Evolutionary conservation across 192 early-diverging fungal genomes (phyloP).

Genomic region (Backusella morwellensis): DNA sequence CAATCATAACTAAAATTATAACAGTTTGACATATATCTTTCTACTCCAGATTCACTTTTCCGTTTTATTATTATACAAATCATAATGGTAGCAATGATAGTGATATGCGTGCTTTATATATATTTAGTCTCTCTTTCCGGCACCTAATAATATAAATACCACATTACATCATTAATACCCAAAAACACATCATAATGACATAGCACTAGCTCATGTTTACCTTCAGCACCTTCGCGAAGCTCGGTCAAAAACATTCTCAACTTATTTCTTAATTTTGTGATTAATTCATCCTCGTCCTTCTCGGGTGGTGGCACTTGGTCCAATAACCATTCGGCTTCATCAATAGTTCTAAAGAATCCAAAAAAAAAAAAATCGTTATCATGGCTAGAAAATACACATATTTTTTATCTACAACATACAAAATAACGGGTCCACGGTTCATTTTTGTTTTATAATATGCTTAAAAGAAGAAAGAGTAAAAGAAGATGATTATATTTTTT

Average conservation of each 20-base stretch:
- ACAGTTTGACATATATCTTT: no score
- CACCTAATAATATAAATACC: background rate
- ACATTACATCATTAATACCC: background rate
- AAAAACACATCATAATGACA: background rate
- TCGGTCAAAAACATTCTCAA: slow-evolving; percentile 20
- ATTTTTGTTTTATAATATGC: background rate
- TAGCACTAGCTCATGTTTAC: background rate
- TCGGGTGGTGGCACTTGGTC: slow-evolving; percentile 36
- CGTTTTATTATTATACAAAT: no score
- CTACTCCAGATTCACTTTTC: no score
- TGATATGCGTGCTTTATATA: background rate
- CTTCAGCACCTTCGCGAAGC: slow-evolving; percentile 32
- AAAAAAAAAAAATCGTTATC: background rate
- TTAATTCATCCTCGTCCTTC: slow-evolving; percentile 30
- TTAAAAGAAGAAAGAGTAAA: background rate
- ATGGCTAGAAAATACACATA: background rate
- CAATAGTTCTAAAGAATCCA: slow-evolving; percentile 22
- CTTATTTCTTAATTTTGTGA: slow-evolving; percentile 28
- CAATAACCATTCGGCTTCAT: slow-evolving; percentile 36
- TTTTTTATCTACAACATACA: slow-evolving; percentile 7
- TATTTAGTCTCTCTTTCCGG: slow-evolving; percentile 10
- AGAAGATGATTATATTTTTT: background rate
- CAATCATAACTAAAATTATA: no score
- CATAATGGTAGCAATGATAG: no score
- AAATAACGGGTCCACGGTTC: slow-evolving; percentile 20